These are phyloP conservation scores for Rhododendron mucronatum DNA, from an alignment of 148 eudicot species.

Conservation along the genomic window DNA sequence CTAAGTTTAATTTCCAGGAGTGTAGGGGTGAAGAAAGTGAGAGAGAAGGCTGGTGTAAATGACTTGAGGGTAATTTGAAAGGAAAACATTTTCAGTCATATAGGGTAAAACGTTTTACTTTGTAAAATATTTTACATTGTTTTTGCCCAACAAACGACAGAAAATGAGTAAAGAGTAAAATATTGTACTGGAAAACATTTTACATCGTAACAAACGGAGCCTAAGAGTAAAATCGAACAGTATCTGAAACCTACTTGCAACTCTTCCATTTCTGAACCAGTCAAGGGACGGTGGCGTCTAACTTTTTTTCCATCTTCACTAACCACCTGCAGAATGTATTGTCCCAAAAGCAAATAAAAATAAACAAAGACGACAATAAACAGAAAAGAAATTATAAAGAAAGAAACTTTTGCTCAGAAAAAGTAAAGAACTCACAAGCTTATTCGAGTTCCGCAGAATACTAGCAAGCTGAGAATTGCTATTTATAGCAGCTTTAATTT, in stretches of 20 bases:
- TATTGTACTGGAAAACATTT: too few species aligned
- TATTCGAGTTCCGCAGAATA: slow-evolving; percentile 66
- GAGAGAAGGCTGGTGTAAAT: too few species aligned
- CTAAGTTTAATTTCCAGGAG: too few species aligned
- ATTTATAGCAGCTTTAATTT: slow-evolving; percentile 72
- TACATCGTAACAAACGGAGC: background rate
- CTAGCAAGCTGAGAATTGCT: slow-evolving; percentile 79
- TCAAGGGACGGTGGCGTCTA: slow-evolving; percentile 66
- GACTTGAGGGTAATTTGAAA: too few species aligned
- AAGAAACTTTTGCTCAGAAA: background rate
- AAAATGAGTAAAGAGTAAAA: too few species aligned
- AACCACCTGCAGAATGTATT: slow-evolving; percentile 51
- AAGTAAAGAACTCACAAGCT: slow-evolving; percentile 59
- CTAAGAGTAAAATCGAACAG: slow-evolving; percentile 1
- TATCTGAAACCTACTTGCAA: slow-evolving; percentile 54
- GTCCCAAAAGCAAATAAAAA: background rate
- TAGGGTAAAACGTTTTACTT: too few species aligned
- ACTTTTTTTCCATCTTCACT: slow-evolving; percentile 98
- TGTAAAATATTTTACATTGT: too few species aligned
- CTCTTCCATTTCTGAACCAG: slow-evolving; percentile 83
- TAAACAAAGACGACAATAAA: background rate
- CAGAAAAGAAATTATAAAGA: background rate
- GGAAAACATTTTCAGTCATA: too few species aligned
- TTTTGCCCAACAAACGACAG: too few species aligned
- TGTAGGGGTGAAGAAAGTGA: too few species aligned